phyloP scores from a whole-genome alignment of 441 rosid species.

The Manihot esculenta region DNA sequence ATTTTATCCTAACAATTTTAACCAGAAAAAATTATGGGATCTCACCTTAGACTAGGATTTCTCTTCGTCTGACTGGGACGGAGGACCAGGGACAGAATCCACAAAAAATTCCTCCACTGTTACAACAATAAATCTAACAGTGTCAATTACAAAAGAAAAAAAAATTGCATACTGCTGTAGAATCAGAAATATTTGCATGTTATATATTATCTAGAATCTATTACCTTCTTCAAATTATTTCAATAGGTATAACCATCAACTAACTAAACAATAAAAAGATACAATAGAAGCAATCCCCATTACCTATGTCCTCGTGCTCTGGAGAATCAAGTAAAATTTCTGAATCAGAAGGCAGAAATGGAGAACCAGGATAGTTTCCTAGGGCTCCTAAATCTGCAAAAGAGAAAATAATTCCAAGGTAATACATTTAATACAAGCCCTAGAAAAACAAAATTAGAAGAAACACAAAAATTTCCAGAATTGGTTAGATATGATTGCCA shows the following conservation, averaged over 20 bases:
- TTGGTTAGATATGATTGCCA: not conserved
- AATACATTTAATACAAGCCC: constrained; percentile 9
- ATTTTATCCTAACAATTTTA: constrained; percentile 31
- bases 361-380: constrained; percentile 90
- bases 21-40: constrained; percentile 17
- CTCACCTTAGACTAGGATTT: constrained; percentile 48
- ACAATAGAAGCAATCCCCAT: constrained; percentile 16
- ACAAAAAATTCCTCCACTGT: constrained; percentile 88
- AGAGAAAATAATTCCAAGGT: constrained; percentile 16
- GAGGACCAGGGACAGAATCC: constrained; percentile 78
- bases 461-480: not conserved
- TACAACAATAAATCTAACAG: constrained; percentile 13
- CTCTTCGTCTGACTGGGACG: constrained; percentile 79
- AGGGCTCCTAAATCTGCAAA: constrained; percentile 85
- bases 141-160: too few relatives aligned
- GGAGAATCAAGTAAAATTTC: constrained; percentile 95
- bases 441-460: not conserved
- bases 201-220: not conserved
- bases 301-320: constrained; percentile 91
- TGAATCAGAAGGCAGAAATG: constrained; percentile 94
- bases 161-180: too few relatives aligned
- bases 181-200: too few relatives aligned
- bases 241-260: not conserved
- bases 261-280: not conserved
- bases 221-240: not conserved